Percentiles rank a stretch among this genome's conserved stretches.
These are phyloP conservation scores for Citrullus amarus DNA, from an alignment of 306 rosid genomes.

Conservation along the genomic window DNA sequence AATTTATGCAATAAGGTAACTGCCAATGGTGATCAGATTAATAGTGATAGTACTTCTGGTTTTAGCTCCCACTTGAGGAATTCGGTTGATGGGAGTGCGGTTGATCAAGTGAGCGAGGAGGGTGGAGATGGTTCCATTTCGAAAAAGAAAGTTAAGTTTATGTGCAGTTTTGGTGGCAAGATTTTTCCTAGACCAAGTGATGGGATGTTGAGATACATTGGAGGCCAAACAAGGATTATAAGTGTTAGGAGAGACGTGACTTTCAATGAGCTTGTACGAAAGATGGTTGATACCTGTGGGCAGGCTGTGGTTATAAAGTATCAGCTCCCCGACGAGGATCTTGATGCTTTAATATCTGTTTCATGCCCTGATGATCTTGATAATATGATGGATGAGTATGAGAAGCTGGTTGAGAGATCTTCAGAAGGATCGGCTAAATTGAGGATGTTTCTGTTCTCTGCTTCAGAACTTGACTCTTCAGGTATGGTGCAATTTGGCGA, in stretches of 20 bases:
- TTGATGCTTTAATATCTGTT: conserved; percentile 75
- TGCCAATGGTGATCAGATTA: conserved; percentile 34
- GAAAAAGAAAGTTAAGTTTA: conserved; percentile 54
- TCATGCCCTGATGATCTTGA: conserved; percentile 82
- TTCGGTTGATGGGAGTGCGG: conserved; percentile 18
- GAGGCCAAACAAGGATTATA: conserved; percentile 83
- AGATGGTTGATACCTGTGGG: conserved; percentile 61
- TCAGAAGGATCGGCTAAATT: conserved; percentile 67
- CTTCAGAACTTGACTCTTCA: conserved; percentile 44
- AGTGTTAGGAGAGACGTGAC: conserved; percentile 60
- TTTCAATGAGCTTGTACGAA: conserved; percentile 47
- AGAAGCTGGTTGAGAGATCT: conserved; percentile 55
- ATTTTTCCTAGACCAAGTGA: conserved; percentile 82
- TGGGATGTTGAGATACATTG: conserved; percentile 81
- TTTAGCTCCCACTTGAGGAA: conserved; percentile 20
- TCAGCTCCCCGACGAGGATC: conserved; percentile 89
- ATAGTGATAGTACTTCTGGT: conserved; percentile 21
- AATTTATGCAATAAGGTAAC: conserved; percentile 19
- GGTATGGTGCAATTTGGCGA: conserved; percentile 33
- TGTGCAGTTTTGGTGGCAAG: conserved; percentile 88
- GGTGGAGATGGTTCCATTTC: conserved; percentile 49
- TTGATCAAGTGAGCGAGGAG: conserved; percentile 45
- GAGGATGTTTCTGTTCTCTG: conserved; percentile 65
- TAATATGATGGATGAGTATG: conserved; percentile 89
- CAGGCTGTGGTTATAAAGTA: conserved; percentile 71